Conservation (phyloP, 2,329 filamentous ascomycete genomes). For the Hypoxylon sp. region DNA sequence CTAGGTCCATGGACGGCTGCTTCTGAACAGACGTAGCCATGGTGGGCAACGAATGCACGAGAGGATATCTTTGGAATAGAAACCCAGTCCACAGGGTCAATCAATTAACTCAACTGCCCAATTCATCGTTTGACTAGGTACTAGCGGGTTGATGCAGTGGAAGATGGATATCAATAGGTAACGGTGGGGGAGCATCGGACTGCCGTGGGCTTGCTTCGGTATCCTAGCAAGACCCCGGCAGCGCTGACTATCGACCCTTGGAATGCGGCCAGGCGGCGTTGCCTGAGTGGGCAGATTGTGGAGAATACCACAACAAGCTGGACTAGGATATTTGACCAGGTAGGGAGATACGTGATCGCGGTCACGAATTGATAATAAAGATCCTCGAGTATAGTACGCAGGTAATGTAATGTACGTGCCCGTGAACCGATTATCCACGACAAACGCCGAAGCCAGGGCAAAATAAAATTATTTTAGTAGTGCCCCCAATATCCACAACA, state of each 20-base stretch:
- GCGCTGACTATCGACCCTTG: conserved; percentile 38
- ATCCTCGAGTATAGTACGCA: conserved; percentile 19
- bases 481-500: conserved; percentile 25
- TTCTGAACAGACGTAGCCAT: conserved; percentile 50
- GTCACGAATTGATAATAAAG: conserved; percentile 28
- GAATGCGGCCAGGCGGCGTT: conserved; percentile 44
- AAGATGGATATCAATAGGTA: conserved; percentile 32
- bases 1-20: conserved; percentile 38
- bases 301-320: conserved; percentile 41
- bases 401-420: conserved; percentile 24
- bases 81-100: conserved; percentile 37
- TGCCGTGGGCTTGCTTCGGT: conserved; percentile 33
- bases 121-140: conserved; percentile 48
- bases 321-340: conserved; percentile 30
- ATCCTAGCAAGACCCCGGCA: conserved; percentile 40
- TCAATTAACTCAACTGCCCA: conserved; percentile 40
- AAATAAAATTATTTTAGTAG: conserved; percentile 10
- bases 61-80: conserved; percentile 28
- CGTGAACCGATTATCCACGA: conserved; percentile 20
- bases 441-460: conserved; percentile 34
- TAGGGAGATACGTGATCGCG: conserved; percentile 35
- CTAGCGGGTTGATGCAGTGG: conserved; percentile 39
- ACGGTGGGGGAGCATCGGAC: conserved; percentile 39
- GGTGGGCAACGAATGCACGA: conserved; percentile 31
- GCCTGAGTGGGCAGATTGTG: conserved; percentile 46